Evolutionary conservation across 2,329 filamentous ascomycete genomes (phyloP), one percentile per base, ranked within the genome.

Genomic region (Penicillium aurantiogriseum): DNA sequence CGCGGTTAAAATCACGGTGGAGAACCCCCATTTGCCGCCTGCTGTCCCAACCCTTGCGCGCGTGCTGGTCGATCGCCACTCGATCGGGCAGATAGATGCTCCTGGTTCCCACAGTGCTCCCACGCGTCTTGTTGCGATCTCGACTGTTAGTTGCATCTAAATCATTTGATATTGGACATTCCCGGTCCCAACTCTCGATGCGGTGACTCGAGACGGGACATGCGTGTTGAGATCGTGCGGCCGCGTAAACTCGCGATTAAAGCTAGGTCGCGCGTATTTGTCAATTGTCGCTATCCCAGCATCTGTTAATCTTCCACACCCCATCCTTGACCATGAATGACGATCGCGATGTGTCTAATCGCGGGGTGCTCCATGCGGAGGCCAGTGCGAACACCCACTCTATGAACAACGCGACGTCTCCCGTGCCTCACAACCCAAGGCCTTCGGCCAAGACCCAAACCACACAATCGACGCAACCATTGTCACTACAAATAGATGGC

Each of bases 41-140:
- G 64, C 55, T 63, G 48, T 51, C 40, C 27, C 57, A 63, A 63
- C 52, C 58, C 49, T 63, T 56, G 53, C 53, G 62, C 65, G 65
- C 62, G 62, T 63, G 51, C 58, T 63, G 56, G 58, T 61, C 59
- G 64, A 63, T 66, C 62, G 63, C 60, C 63, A 62, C 63, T 63
- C 46, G 51, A 59, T 63, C 54, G 60, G 59, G 59, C 62, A 61
- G 59, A 62, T 61, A 61, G 59, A 62, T 61, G 55, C 60, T 58
- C 53, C 53, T 63, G 38, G 50, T 50, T 44, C 43, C 55, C 47
- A 54, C 54, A 21, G 44, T 40, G 49, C 47, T 40, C 38, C 35
- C 61, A 52, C 57, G 58, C 56, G 43, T 52, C 35, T 44, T 31
- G 48, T 64, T 60, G 36, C 57, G 57, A 63, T 67, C 48, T 31